Evolutionary conservation across 2,329 filamentous ascomycete genomes (phyloP), one percentile per base, ranked within the genome.

Genomic region (Plectosphaerella plurivora): DNA sequence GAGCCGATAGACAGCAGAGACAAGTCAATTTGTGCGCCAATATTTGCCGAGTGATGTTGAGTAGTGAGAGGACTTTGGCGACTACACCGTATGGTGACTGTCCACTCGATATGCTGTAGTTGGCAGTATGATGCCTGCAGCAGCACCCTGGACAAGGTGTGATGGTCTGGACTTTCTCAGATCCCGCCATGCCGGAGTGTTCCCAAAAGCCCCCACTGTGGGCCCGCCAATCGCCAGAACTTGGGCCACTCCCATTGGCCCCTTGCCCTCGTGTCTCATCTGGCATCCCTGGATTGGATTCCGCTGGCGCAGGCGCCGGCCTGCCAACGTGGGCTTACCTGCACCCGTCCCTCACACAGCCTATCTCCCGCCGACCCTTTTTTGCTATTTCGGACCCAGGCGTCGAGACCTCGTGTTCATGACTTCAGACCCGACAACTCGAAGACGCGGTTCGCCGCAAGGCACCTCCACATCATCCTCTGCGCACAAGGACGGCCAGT

Each of bases 371-470:
- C 15, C 15, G 18, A 42, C 39, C 18, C 39, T 42, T 42, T 42
- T 42, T 25, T 24, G 14, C 22, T 22, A 15, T 25, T 15, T 28
- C 20, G 18, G 35, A 49, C 24, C 36, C 46, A 51, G 48, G 51
- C 49, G 28, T 20, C 24, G 53, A 47, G 41, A 20, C 41, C 41
- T 44, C 47, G 54, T 49, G 51, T 57, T 48, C 41, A 57, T 57
- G 76, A 81, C 67, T 72, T 75, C 60, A 70, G 76, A 50, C 70
- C 76, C 52, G 69, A 75, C 52, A 73, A 72, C 59, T 76, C 74
- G 55, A 76, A 74, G 61, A 56, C 56, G 56, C 42, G 56, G 52
- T 42, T 54, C 51, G 55, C 54, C 54, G 55, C 49, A 50, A 54
- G 55, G 55, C 55, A 56, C 50, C n/a, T 48, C 47, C 24, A 39